Evolutionary conservation across 306 rosid species (phyloP).

Genomic region (Lupinus albus): DNA sequence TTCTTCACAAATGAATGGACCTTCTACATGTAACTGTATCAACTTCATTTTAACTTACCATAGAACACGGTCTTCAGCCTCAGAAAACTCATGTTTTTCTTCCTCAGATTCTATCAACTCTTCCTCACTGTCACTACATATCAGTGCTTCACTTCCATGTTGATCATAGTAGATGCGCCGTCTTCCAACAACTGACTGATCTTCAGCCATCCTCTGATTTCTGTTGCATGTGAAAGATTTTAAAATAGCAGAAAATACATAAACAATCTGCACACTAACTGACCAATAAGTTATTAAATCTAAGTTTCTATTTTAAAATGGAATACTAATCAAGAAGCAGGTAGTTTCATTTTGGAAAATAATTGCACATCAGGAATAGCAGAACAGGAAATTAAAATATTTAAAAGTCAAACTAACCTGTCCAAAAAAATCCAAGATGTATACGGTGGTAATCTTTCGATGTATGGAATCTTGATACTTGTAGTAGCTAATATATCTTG

Average conservation of each 20-base stretch:
- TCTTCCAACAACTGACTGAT: constrained; percentile 94
- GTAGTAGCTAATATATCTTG: constrained; percentile 56
- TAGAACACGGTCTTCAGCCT: constrained; percentile 75
- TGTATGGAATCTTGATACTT: constrained; percentile 63
- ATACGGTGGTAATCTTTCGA: constrained; percentile 75
- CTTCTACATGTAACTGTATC: constrained; percentile 18
- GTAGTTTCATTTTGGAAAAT: constrained; percentile 24
- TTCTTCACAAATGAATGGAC: constrained; percentile 29
- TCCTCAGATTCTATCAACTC: constrained; percentile 79
- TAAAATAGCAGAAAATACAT: constrained; percentile 53
- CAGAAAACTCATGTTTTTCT: constrained; percentile 79
- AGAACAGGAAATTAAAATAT: constrained; percentile 21
- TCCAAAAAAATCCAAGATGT: constrained; percentile 94
- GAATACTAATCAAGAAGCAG: constrained; percentile 15
- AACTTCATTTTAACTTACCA: constrained; percentile 58
- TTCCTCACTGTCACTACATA: constrained; percentile 96
- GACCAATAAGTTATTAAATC: constrained; percentile 19
- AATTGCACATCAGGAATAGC: constrained; percentile 11
- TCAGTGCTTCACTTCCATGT: constrained; percentile 85
- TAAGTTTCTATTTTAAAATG: constrained; percentile 19
- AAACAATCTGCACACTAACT: constrained; percentile 34
- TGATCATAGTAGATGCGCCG: constrained; percentile 90
- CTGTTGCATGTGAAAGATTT: constrained; percentile 66
- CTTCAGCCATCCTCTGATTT: constrained; percentile 99
- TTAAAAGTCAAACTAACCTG: constrained; percentile 54